Evolutionary conservation across 2,329 filamentous ascomycete genomes (phyloP), one percentile per base, ranked within the genome.

Genomic region (Fusarium sp.): DNA sequence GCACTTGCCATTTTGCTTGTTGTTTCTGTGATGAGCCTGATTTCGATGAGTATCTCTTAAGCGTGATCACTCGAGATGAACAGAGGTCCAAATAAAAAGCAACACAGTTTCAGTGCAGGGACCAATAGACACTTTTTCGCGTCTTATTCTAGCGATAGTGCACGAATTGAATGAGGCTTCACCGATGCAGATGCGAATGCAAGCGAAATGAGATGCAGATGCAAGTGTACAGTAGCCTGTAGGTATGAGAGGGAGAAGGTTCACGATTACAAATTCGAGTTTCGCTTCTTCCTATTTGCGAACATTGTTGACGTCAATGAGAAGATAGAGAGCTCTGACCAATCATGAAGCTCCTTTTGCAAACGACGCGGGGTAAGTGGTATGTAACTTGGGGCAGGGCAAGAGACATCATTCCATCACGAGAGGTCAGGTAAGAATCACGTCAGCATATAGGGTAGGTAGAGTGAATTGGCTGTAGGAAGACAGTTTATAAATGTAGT

Each of bases 1-100:
- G 89, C 86, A 65, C 90, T 92, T 32, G 91, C 87, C 91, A 94
- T 94, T 56, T 46, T 71, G 51, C 43, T 48, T 58, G 48, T 29
- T 48, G 20, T 20, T 46, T 41, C 13, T 41, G 32, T 40, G 24
- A 20, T 59, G 27, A 29, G 27, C 3, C 27, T 29, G 27, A 29
- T 29, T 29, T 34, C 8, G 34, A 29, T 27, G 49, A 43, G 53
- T 53, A 46, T 46, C 54, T 25, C 38, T 27, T 18, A 34, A 32
- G 43, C 18, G 22, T n/a, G 24, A 51, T 41, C 38, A 47, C 38
- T 47, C 43, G 20, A 32, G 48, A 43, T 63, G 29, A 43, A 41
- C 8, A 51, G 46, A 27, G 34, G 29, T 30, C 20, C 41, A 41
- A 41, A 53, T 13, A 53, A 27, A 29, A 38, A n/a, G 27, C 10